Percentiles rank a stretch among this genome's conserved stretches.
phyloP scores from a whole-genome alignment of 768 basidiomycete genomes.

The Suillus sp. region DNA sequence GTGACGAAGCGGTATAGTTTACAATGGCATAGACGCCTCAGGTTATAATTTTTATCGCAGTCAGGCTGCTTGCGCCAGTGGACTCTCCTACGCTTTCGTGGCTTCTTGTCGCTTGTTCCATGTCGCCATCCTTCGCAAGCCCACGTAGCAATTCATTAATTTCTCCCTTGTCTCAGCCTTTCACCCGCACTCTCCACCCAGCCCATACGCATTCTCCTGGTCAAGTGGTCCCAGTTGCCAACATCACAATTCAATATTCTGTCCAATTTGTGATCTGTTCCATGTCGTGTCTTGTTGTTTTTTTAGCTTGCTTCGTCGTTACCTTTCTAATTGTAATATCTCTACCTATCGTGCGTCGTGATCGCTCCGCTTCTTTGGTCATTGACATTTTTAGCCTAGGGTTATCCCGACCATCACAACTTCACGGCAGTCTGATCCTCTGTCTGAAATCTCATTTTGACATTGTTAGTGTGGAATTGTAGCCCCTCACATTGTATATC shows the following conservation, averaged over 20 bases:
- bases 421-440: neutral
- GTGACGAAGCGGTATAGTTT: neutral
- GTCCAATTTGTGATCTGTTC: neutral
- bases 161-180: neutral
- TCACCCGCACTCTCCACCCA: neutral
- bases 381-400: neutral
- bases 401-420: neutral
- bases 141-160: neutral
- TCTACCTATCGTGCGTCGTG: neutral
- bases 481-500: neutral
- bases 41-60: neutral
- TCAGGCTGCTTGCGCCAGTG: neutral
- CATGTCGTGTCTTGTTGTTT: neutral
- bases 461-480: neutral
- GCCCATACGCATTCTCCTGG: neutral
- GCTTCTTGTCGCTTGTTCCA: neutral
- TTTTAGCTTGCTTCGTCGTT: neutral
- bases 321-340: neutral
- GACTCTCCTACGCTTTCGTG: neutral
- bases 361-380: neutral
- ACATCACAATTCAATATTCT: neutral
- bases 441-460: neutral
- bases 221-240: neutral
- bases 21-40: neutral
- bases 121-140: neutral